phyloP scores from a whole-genome alignment of 176 grass and related monocot species.

The Sorghum bicolor region Sorghum_bicolor_NCBIv3 NC_012878.2:1455001-1455500 shows the following conservation, averaged over 20 bases:
- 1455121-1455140: too few species aligned
- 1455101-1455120: too few species aligned
- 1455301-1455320: slow-evolving; percentile 67
- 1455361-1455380: slow-evolving; percentile 34
- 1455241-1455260: slow-evolving; percentile 80
- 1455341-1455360: slow-evolving; percentile 35
- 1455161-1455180: slow-evolving; percentile 11
- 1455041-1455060: too few species aligned
- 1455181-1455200: slow-evolving; percentile 86
- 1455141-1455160: too few species aligned
- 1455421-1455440: slow-evolving; percentile 73
- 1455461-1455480: slow-evolving; percentile 46
- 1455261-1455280: slow-evolving; percentile 81
- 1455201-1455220: slow-evolving; percentile 83
- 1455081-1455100: too few species aligned
- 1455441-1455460: slow-evolving; percentile 66
- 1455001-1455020: too few species aligned
- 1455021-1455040: too few species aligned
- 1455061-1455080: too few species aligned
- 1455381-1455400: slow-evolving; percentile 72
- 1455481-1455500: slow-evolving; percentile 89
- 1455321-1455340: slow-evolving; percentile 35
- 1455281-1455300: slow-evolving; percentile 1
- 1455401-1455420: slow-evolving; percentile 61
- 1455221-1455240: slow-evolving; percentile 86